Conservation (phyloP, 208 protist genomes). For the Wallacemonas sp. region DNA sequence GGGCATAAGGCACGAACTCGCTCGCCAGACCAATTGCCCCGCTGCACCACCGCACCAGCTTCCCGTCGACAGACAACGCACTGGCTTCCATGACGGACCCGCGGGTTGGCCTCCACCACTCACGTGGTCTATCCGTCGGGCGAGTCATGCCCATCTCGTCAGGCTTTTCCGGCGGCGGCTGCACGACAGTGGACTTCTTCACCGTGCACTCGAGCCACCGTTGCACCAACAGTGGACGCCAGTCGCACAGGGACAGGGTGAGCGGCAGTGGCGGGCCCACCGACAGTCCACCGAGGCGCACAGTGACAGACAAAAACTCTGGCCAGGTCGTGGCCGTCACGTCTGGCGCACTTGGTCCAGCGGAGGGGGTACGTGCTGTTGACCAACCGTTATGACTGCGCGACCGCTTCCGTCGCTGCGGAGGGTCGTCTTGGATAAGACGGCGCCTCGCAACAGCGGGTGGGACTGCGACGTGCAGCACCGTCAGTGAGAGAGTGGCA, state of each 20-base stretch:
- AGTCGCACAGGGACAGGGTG: slow-evolving; percentile 22
- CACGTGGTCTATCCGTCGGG: background rate
- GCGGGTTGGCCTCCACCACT: slow-evolving; percentile 14
- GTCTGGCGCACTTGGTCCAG: background rate
- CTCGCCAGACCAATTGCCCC: slow-evolving; percentile 41
- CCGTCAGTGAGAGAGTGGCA: background rate
- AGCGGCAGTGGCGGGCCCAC: slow-evolving; percentile 8
- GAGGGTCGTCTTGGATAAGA: background rate
- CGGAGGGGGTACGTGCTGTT: no score
- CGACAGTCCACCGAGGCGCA: slow-evolving; percentile 19
- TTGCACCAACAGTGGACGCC: slow-evolving; percentile 51
- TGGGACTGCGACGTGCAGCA: background rate
- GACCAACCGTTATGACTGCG: no score
- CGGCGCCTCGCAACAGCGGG: background rate
- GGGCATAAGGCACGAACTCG: slow-evolving; percentile 55
- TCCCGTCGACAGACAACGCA: slow-evolving; percentile 50
- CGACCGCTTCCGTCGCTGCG: no score
- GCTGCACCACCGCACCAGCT: slow-evolving; percentile 58
- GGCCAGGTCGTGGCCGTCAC: background rate
- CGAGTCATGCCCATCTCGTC: slow-evolving; percentile 14
- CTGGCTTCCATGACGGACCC: slow-evolving; percentile 68
- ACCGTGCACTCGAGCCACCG: slow-evolving; percentile 70
- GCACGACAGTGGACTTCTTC: slow-evolving; percentile 40
- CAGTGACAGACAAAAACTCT: slow-evolving; percentile 11
- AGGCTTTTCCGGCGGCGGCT: slow-evolving; percentile 1